These are phyloP conservation scores for Coffea humblotiana DNA, from an alignment of 305 asterid species.

Conservation along the genomic window DNA sequence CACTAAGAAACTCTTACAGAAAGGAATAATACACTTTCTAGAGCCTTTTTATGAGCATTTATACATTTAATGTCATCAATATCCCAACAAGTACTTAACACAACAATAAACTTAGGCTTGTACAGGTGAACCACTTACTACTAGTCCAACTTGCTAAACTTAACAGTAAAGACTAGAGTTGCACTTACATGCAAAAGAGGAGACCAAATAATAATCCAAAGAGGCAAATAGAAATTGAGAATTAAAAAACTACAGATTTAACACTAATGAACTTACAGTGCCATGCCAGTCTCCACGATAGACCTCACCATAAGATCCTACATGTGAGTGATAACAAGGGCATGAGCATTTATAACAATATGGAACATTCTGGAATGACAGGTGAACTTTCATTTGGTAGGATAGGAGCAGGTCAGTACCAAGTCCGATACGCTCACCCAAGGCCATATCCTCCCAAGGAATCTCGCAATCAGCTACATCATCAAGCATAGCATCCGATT, in stretches of 20 bases:
- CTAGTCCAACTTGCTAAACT: not conserved
- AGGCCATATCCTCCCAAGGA: constrained; percentile 85
- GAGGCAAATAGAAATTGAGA: constrained; percentile 14
- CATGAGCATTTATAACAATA: constrained; percentile 18
- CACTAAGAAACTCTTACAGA: not conserved
- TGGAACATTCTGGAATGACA: constrained; percentile 20
- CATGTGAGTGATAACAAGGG: constrained; percentile 23
- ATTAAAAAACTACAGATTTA: constrained; percentile 16
- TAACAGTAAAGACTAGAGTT: not conserved
- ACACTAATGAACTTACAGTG: constrained; percentile 67
- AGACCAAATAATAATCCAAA: not conserved
- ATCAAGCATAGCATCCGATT: constrained; percentile 71
- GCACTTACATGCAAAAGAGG: not conserved
- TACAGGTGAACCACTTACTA: not conserved
- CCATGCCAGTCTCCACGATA: constrained; percentile 99
- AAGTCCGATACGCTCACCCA: constrained; percentile 99
- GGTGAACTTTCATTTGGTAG: constrained; percentile 21
- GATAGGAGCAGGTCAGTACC: constrained; percentile 54
- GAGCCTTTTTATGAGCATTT: not conserved
- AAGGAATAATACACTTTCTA: not conserved
- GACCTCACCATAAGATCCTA: constrained; percentile 98
- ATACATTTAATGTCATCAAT: not conserved
- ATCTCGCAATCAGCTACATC: constrained; percentile 98
- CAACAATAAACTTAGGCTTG: not conserved
- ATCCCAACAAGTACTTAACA: not conserved